A percentile compares a stretch with the other conserved stretches of the same genome.
These are phyloP conservation scores for Trypanosomatidae sp. DNA, from an alignment of 208 protist species.

Conservation along the genomic window DNA sequence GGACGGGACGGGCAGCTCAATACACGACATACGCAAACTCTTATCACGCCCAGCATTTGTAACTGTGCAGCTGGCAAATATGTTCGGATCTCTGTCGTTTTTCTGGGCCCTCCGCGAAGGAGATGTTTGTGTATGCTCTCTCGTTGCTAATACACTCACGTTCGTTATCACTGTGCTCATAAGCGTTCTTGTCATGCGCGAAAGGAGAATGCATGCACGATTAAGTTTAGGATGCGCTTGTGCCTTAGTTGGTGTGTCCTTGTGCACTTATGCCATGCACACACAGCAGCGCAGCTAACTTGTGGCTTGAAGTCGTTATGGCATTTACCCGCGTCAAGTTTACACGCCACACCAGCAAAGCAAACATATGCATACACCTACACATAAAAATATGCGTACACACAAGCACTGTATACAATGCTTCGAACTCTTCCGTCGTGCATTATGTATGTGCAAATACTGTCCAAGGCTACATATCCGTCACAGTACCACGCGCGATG, in stretches of 20 bases:
- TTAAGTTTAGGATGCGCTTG: slow-evolving; percentile 30
- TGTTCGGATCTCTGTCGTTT: slow-evolving; percentile 63
- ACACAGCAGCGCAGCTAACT: background rate
- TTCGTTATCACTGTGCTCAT: slow-evolving; percentile 73
- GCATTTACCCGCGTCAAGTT: too few relatives aligned
- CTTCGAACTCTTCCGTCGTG: too few relatives aligned
- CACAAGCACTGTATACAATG: too few relatives aligned
- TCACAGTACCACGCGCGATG: too few relatives aligned
- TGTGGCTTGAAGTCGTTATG: background rate
- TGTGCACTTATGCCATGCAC: slow-evolving; percentile 50
- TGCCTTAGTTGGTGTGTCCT: slow-evolving; percentile 52
- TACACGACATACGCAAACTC: slow-evolving; percentile 53
- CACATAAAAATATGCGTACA: too few relatives aligned
- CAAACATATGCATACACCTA: too few relatives aligned
- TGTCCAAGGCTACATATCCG: too few relatives aligned
- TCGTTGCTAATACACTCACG: slow-evolving; percentile 70
- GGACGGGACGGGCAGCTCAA: slow-evolving; percentile 22
- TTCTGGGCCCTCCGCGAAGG: slow-evolving; percentile 59
- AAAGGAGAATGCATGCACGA: slow-evolving; percentile 26
- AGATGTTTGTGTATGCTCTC: slow-evolving; percentile 67
- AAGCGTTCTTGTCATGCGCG: slow-evolving; percentile 50
- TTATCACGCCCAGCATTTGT: slow-evolving; percentile 56
- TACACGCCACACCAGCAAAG: too few relatives aligned
- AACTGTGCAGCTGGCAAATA: slow-evolving; percentile 38
- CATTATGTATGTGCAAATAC: too few relatives aligned